These are phyloP conservation scores for Irpex lacteus DNA, from an alignment of 1,284 basidiomycete genomes.

Conservation along the genomic window DNA sequence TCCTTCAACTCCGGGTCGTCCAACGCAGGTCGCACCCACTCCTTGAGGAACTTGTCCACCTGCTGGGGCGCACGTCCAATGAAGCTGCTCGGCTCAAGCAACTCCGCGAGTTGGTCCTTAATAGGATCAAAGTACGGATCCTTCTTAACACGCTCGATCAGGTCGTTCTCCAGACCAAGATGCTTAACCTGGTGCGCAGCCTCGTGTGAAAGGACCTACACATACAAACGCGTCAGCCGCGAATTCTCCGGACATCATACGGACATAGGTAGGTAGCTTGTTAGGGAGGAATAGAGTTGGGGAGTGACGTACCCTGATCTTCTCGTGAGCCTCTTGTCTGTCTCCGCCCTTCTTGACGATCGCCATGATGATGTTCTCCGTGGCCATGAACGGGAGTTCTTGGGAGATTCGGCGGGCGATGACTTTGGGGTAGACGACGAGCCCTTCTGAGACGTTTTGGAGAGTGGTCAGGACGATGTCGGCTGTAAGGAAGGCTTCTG, in stretches of 20 bases:
- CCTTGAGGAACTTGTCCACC: slow-evolving; percentile 84
- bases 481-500: slow-evolving; percentile 96
- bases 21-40: slow-evolving; percentile 91
- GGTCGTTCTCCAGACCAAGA: slow-evolving; percentile 93
- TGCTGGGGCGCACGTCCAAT: slow-evolving; percentile 91
- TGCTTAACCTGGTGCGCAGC: slow-evolving; percentile 95
- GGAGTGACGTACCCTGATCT: slow-evolving; percentile 70
- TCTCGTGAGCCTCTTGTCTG: slow-evolving; percentile 95
- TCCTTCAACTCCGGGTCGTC: slow-evolving; percentile 56
- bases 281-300: background rate
- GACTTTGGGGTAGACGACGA: slow-evolving; percentile 97
- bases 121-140: slow-evolving; percentile 67
- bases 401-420: slow-evolving; percentile 90
- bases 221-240: background rate
- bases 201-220: slow-evolving; percentile 88
- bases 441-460: slow-evolving; percentile 95
- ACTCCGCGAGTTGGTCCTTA: slow-evolving; percentile 58
- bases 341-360: slow-evolving; percentile 95
- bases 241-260: background rate
- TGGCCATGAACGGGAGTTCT: slow-evolving; percentile 99
- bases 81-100: slow-evolving; percentile 84
- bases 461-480: slow-evolving; percentile 95
- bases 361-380: slow-evolving; percentile 99
- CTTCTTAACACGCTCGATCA: slow-evolving; percentile 82
- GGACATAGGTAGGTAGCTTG: background rate